Conservation (phyloP, 1,284 basidiomycete species). For the Tylopilus sp. region DNA sequence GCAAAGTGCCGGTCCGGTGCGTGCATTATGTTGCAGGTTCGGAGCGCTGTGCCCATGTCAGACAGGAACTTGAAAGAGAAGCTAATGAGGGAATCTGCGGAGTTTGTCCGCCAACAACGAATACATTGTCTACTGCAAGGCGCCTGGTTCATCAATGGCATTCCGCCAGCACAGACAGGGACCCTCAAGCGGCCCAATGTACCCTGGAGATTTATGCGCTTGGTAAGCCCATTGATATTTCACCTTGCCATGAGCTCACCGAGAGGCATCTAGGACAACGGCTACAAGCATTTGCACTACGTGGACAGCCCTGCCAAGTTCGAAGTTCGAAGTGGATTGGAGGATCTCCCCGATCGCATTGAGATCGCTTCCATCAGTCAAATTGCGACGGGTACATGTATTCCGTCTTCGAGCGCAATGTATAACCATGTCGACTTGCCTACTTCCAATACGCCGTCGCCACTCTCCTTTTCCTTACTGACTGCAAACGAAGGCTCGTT, state of each 20-base stretch:
- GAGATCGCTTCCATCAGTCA: constrained; percentile 81
- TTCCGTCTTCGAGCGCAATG: constrained; percentile 66
- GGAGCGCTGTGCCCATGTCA: constrained; percentile 13
- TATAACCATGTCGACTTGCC: constrained; percentile 66
- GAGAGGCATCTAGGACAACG: constrained; percentile 63
- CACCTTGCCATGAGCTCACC: constrained; percentile 20
- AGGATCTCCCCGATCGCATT: constrained; percentile 86
- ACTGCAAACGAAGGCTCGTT: constrained; percentile 76
- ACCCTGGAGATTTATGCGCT: constrained; percentile 80
- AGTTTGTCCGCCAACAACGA: constrained; percentile 90
- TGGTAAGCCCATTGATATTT: constrained; percentile 52
- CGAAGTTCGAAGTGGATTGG: constrained; percentile 77
- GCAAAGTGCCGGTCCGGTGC: constrained; percentile 82
- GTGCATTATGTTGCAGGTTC: constrained; percentile 36
- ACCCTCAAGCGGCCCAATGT: constrained; percentile 61
- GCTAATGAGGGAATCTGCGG: constrained; percentile 89
- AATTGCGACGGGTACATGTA: constrained; percentile 79
- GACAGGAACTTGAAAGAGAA: constrained; percentile 84
- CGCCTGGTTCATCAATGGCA: constrained; percentile 88
- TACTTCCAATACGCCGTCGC: constrained; percentile 63
- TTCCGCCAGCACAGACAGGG: constrained; percentile 56
- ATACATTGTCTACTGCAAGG: constrained; percentile 87
- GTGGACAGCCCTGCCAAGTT: constrained; percentile 80
- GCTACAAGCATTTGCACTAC: constrained; percentile 81
- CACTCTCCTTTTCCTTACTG: constrained; percentile 80